Evolutionary conservation across 2,329 filamentous ascomycete species (phyloP), one percentile per base, ranked within the genome.

Genomic region (Penicillium sp.): DNA sequence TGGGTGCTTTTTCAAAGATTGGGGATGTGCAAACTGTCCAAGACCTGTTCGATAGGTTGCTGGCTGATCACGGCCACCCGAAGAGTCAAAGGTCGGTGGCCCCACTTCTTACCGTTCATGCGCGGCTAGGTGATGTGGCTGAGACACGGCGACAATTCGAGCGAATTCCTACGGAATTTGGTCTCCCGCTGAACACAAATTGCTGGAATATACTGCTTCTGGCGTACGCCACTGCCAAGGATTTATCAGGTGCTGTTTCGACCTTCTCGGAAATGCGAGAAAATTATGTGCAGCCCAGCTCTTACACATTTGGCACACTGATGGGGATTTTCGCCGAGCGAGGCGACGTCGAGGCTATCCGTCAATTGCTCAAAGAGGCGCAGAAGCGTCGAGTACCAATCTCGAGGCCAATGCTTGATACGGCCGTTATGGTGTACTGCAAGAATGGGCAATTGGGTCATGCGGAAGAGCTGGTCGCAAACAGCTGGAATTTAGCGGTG

Each of bases 141-240:
- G 78, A 82, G 48, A 84, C 87, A 0, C 74, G 82, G 47, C 70
- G 76, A 21, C 81, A 86, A 35, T 88, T 97, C 57, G 67, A 83
- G 45, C 77, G 80, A n/a, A 83, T 94, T 53, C 67, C 69, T 25
- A 63, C 73, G 7, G 77, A 83, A 47, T 86, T 86, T 64, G 72
- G 76, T 1, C 63, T 88, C 16, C 61, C 76, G 40, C 87, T 86
- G 7, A 83, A 85, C 59, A 70, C 80, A 1, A 69, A 78, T 35
- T 84, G 82, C 59, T 96, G 88, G 87, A 96, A 96, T 66, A 85
- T 86, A 23, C 72, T 96, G 29, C 77, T 97, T 44, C 84, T 87
- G 64, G 86, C 88, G 3, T 83, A 91, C 71, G 80, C 81, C 18
- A 85, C 84, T 61, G 81, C 82, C 1, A 80, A 84, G 46, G 85